Conservation (phyloP, 805 yeast species). For the Schwanniomyces occidentalis region DNA sequence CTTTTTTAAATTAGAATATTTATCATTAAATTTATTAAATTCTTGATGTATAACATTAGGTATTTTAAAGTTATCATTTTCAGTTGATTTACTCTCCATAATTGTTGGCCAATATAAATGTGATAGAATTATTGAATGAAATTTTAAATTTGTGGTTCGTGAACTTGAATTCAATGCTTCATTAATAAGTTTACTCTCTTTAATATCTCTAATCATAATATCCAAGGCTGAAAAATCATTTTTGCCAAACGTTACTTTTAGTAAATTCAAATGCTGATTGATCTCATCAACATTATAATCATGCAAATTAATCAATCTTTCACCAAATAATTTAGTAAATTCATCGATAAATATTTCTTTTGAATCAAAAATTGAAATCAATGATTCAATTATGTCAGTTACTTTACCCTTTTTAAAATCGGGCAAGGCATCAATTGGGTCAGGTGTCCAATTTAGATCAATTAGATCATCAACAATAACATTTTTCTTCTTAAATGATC, state of each 20-base stretch:
- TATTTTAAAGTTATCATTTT: slow-evolving; percentile 40
- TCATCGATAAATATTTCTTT: slow-evolving; percentile 67
- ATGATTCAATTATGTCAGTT: slow-evolving; percentile 68
- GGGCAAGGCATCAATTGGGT: slow-evolving; percentile 87
- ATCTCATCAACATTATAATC: slow-evolving; percentile 43
- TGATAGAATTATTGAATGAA: slow-evolving; percentile 68
- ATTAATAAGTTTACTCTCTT: slow-evolving; percentile 53
- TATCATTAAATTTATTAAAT: slow-evolving; percentile 44
- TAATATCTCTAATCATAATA: slow-evolving; percentile 79
- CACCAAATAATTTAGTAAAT: slow-evolving; percentile 60
- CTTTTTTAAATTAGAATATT: slow-evolving; percentile 45
- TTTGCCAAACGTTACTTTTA: slow-evolving; percentile 67
- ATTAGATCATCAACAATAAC: slow-evolving; percentile 37
- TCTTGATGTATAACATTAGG: slow-evolving; percentile 47
- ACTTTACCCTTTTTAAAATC: slow-evolving; percentile 66
- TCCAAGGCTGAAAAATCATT: slow-evolving; percentile 67
- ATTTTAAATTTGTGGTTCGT: slow-evolving; percentile 9
- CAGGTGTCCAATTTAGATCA: slow-evolving; percentile 73
- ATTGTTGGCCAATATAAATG: slow-evolving; percentile 78
- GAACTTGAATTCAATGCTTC: slow-evolving; percentile 7
- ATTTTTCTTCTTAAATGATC: slow-evolving; percentile 6
- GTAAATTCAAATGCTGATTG: slow-evolving; percentile 44
- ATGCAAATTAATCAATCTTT: slow-evolving; percentile 47
- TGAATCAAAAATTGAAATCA: slow-evolving; percentile 71
- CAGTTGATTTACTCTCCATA: slow-evolving; percentile 24